phyloP scores from a whole-genome alignment of 78 protist genomes.

The Dictyostelium citrinum region DNA sequence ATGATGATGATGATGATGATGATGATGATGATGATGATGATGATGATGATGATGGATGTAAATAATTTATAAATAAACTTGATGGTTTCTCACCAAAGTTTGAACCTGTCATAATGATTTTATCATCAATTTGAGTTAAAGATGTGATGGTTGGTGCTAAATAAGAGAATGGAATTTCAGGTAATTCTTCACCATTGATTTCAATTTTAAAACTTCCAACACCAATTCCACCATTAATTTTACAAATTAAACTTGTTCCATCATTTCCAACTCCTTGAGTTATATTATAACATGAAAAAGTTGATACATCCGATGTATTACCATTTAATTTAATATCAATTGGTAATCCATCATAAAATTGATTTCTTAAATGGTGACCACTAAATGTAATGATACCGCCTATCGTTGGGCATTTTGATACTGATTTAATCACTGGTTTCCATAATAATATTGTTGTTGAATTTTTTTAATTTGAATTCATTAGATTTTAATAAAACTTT shows the following conservation, averaged over 20 bases:
- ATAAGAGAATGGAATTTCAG: neutral
- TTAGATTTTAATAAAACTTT: neutral
- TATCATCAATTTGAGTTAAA: neutral
- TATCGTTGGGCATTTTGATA: neutral
- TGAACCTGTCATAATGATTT: neutral
- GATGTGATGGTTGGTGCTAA: neutral
- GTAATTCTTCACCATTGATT: neutral
- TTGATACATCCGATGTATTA: too few species aligned
- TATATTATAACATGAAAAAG: too few species aligned
- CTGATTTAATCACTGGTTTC: neutral
- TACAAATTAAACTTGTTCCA: neutral
- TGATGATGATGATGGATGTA: neutral
- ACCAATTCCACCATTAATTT: neutral
- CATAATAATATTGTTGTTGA: neutral
- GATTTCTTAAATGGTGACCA: neutral
- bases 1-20: too few species aligned
- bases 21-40: too few species aligned
- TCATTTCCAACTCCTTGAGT: neutral
- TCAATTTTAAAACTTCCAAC: neutral
- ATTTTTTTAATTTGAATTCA: neutral
- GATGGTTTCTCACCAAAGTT: neutral
- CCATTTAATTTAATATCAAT: neutral
- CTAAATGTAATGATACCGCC: neutral
- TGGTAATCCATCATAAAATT: neutral
- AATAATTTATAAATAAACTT: neutral